Base-by-base conservation (phyloP, 1,284 basidiomycete genomes). In the Xanthoconium separans region DNA sequence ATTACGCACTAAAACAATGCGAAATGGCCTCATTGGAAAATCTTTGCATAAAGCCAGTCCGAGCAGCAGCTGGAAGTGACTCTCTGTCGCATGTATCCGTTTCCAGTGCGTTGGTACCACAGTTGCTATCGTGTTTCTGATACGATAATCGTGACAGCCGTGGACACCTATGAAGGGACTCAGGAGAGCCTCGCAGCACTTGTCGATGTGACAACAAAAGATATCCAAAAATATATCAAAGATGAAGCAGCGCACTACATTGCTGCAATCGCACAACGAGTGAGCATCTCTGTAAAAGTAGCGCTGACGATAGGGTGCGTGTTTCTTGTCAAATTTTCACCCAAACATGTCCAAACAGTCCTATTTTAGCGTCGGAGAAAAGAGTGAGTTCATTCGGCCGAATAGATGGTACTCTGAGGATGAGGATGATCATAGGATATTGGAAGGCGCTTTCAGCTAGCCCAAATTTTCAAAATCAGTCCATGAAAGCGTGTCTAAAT, bases 401-500 rank as follows among this genome's bases (percentile, higher is more conserved):
- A 34, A 34, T 7, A 15, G 15, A 34, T 34, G 33, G n/a, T n/a
- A n/a, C n/a, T n/a, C n/a, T n/a, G n/a, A n/a, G n/a, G n/a, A n/a
- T n/a, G n/a, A n/a, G 36, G 7, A 37, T n/a, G 7, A 9, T n/a
- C 36, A n/a, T 33, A 58, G 58, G 27, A 15, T 58, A 58, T 44
- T 52, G 58, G 58, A 51, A 47, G 11, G 18, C 13, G 3, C 47
- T 59, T 12, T 31, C 18, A 10, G 18, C 15, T 16, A 51, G 53
- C 39, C 30, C 46, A 7, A 22, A 40, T 12, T 58, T 51, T 20
- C 20, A 27, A 3, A 49, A 49, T 16, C 42, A 49, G 20, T 50
- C 53, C 4, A 16, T 51, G 4, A 49, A 44, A 33, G 46, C 13
- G 18, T 59, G 42, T 8, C 13, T 58, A 18, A 4, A 49, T n/a